Evolutionary conservation across 257 asterid genomes (phyloP), one percentile per base, ranked within the genome.

Genomic region (Ballota nigra): DNA sequence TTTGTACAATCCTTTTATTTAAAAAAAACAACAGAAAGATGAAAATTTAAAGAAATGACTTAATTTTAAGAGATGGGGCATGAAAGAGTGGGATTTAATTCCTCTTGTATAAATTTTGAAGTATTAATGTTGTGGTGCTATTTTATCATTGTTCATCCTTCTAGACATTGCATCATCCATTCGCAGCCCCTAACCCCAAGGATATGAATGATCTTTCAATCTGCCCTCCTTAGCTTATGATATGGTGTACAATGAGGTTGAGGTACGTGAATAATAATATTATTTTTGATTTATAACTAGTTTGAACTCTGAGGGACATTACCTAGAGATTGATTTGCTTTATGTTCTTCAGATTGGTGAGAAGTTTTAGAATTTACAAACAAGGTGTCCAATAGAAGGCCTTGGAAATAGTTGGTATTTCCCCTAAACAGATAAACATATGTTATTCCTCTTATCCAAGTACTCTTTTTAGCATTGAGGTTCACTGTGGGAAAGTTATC

Each of bases 91-190:
- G n/a, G n/a, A n/a, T n/a, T n/a, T n/a, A n/a, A n/a, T n/a, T n/a
- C n/a, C n/a, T n/a, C n/a, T n/a, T n/a, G n/a, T n/a, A n/a, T n/a
- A n/a, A n/a, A n/a, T n/a, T n/a, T n/a, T n/a, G n/a, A n/a, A n/a
- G n/a, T n/a, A n/a, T n/a, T n/a, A n/a, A n/a, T n/a, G 8, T 4
- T 34, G 7, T 34, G 40, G 7, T 68, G 22, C 55, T 56, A 29
- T 38, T 29, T 60, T 56, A 9, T 40, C 38, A 26, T 26, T 38
- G 53, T 36, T 63, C 64, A 45, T 33, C 63, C 62, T 78, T 74
- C 23, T 67, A 95, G 99, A 97, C 99, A 63, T 83, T 92, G 86
- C 99, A 95, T 76, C 98, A 92, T 81, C 99, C 99, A 63, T 95
- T 95, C 83, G 89, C 98, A 1, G 98, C 99, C 57, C 99, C 99